Evolutionary conservation across 352 stramenopile genomes (phyloP).

Genomic region (Phytopythium sindhum): DNA sequence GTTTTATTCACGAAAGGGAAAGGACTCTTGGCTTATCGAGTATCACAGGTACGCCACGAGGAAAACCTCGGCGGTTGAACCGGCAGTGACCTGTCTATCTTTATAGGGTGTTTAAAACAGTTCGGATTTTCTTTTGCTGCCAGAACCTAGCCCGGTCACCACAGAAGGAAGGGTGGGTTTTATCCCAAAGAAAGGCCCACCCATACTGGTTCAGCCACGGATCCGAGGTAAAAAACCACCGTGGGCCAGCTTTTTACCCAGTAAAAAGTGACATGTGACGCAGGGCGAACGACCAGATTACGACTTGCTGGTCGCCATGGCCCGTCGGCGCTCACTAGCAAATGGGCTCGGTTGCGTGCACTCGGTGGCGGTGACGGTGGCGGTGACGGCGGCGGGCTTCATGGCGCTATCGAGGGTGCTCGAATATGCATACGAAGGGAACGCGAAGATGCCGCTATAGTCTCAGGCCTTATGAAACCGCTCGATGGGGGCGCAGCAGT

Average conservation of each 20-base stretch:
- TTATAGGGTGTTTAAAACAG: constrained; percentile 4
- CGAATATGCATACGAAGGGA: neutral
- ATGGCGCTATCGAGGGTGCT: neutral
- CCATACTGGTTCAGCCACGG: no score
- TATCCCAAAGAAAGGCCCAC: neutral
- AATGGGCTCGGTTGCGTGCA: neutral
- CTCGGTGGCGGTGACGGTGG: no score
- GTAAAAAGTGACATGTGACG: constrained; percentile 5
- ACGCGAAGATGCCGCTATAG: neutral
- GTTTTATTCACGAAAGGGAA: constrained; percentile 1
- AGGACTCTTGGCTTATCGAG: constrained; percentile 2
- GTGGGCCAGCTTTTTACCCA: constrained; percentile 1
- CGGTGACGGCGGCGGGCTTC: no score
- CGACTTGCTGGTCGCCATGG: neutral
- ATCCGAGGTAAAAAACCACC: neutral
- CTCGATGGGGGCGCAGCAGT: neutral
- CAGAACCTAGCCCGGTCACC: neutral
- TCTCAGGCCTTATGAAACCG: neutral
- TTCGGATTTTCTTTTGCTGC: constrained; percentile 1
- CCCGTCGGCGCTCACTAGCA: neutral
- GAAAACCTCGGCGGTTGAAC: neutral
- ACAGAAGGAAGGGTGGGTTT: neutral
- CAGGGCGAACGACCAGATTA: no score
- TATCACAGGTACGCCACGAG: neutral
- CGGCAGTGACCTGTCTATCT: constrained; percentile 5